Evolutionary conservation across 805 yeast genomes (phyloP), one percentile per base, ranked within the genome.

Genomic region (Lachancea quebecensis): DNA sequence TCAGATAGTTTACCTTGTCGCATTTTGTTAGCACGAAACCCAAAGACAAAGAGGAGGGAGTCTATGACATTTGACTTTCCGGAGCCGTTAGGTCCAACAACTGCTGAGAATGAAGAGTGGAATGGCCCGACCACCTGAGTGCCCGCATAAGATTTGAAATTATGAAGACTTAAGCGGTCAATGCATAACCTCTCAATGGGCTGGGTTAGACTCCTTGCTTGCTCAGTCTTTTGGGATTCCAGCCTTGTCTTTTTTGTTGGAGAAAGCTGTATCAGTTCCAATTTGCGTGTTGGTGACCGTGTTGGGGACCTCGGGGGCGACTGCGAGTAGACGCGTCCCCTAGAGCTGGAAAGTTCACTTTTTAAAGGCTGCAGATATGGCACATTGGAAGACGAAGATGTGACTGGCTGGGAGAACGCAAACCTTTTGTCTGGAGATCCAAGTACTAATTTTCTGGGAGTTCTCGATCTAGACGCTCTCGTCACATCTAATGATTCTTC

Each of bases 61-160:
- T 95, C 99, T 63, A 93, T 93, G 52, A 93, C 97, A 59, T 95
- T 93, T 12, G 98, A 90, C 66, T 93, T 93, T 2, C 99, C 99
- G 10, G 96, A 85, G 8, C 99, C 99, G 63, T 93, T 93, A 4
- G 99, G 99, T 0, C 99, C 99, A 11, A 93, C 97, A 10, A 93
- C 95, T 0, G 99, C 98, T 10, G 96, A 86, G 59, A 93, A 95
- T 4, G 95, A 87, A 32, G 90, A 68, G 56, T 93, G 85, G 65
- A 93, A 93, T 0, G 99, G 99, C 0, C 99, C 99, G 41, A 93
- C 85, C 6, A 78, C 78, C 66, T 93, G 98, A 14, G 74, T 69
- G 0, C 99, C 99, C 1, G 97, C 98, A 61, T 93, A 93, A 0
- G 97, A 89, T 61, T 93, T 93, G 75, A 93, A 93, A 61, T 93